These are phyloP conservation scores for Pythium insidiosum DNA, from an alignment of 352 stramenopile genomes.

Conservation along the genomic window DNA sequence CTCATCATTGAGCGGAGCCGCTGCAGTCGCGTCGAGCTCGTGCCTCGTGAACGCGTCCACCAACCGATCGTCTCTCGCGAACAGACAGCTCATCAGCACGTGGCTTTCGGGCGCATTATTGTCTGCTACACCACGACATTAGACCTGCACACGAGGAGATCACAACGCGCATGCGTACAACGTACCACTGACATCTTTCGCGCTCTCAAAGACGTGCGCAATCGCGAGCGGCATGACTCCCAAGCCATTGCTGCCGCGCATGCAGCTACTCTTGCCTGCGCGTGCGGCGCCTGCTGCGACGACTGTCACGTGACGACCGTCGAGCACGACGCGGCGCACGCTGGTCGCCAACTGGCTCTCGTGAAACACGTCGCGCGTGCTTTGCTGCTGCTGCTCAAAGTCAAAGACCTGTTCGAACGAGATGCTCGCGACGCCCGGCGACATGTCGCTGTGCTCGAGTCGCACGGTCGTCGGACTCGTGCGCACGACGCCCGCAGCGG, in stretches of 20 bases:
- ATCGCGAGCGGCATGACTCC: constrained; percentile 16
- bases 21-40: not conserved
- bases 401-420: constrained; percentile 71
- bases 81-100: constrained; percentile 9
- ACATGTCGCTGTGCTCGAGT: constrained; percentile 72
- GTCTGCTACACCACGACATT: too few species aligned
- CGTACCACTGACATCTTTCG: not conserved
- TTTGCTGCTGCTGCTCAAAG: constrained; percentile 21
- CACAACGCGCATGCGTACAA: too few species aligned
- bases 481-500: constrained; percentile 43
- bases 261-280: constrained; percentile 53
- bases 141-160: too few species aligned
- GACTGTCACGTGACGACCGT: constrained; percentile 29
- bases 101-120: too few species aligned
- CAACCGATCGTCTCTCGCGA: constrained; percentile 4
- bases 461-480: constrained; percentile 56
- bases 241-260: constrained; percentile 27
- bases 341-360: constrained; percentile 25
- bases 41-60: constrained; percentile 6
- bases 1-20: not conserved
- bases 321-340: constrained; percentile 10
- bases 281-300: constrained; percentile 31
- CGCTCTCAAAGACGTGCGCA: constrained; percentile 7
- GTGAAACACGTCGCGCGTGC: constrained; percentile 32
- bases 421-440: constrained; percentile 64